Evolutionary conservation across 1,284 basidiomycete species (phyloP), one percentile per base, ranked within the genome.

Genomic region (Vanrija humicola): DNA sequence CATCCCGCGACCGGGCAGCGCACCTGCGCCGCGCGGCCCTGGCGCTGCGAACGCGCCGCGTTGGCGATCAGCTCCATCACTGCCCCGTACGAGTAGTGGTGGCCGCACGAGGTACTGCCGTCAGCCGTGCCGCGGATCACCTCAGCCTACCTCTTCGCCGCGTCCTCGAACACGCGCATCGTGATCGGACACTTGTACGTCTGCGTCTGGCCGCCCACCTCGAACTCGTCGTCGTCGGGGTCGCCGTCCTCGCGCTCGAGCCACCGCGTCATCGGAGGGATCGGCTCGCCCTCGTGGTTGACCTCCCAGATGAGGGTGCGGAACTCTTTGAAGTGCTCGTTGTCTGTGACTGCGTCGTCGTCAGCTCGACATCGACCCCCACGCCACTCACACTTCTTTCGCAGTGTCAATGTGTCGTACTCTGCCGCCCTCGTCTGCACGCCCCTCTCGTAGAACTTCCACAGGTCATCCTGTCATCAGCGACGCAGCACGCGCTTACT

Each of bases 101-200:
- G 68, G 3, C 50, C 52, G 43, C 68, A 70, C 0, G 3, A 19
- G 9, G 47, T 51, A 38, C 68, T 70, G 55, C 79, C 64, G 82
- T 83, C 2, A 82, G 81, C 43, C 72, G 71, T 56, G 90, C 85
- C 0, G 86, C 82, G 28, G 7, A 7, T 16, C 79, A 28, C 75
- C 79, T 9, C 86, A 87, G 76, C 62, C 29, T 44, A 72, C 72
- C 65, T 67, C 9, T 86, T 89, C 52, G 86, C 74, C 6, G 90
- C 89, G 50, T 92, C 79, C 28, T 79, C 79, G 28, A 89, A 80
- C 10, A 80, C 69, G 5, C 77, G 81, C 46, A 91, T 78, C 0
- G 86, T 84, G 50, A 93, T 77, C 2, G 90, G 89, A 62, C 90
- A 93, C 52, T 83, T 86, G 79, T 84, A 89, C 62, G 84, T 85